phyloP scores from a whole-genome alignment of 108 stramenopile species.

The Cyclostephanos invisitatus region DNA sequence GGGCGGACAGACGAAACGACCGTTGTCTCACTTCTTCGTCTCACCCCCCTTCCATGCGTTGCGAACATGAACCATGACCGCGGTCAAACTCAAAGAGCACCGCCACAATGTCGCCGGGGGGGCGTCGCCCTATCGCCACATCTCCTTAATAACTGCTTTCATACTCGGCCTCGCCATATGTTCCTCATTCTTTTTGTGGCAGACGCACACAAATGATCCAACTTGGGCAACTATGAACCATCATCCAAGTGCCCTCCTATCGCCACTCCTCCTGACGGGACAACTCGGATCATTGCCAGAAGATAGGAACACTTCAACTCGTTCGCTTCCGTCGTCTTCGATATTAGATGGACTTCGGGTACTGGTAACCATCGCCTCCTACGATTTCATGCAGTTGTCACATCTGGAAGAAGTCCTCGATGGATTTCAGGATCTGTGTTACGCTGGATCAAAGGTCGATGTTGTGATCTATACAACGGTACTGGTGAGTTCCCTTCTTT shows the following conservation, averaged over 20 bases:
- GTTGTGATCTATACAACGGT: slow-evolving; percentile 77
- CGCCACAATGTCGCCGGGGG: background rate
- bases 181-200: slow-evolving; percentile 40
- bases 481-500: slow-evolving; percentile 39
- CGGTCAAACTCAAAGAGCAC: background rate
- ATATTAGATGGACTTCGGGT: slow-evolving; percentile 55
- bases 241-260: slow-evolving; percentile 2
- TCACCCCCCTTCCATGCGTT: no score
- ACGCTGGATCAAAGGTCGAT: slow-evolving; percentile 75
- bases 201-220: slow-evolving; percentile 29
- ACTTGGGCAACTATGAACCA: slow-evolving; percentile 4
- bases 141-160: slow-evolving; percentile 26
- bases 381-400: slow-evolving; percentile 78
- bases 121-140: background rate
- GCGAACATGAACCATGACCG: background rate
- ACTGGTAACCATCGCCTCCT: slow-evolving; percentile 79
- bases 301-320: background rate
- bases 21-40: no score
- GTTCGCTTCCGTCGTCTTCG: background rate
- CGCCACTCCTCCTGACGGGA: slow-evolving; percentile 5
- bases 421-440: slow-evolving; percentile 73
- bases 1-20: background rate
- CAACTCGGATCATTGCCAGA: background rate
- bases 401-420: slow-evolving; percentile 86
- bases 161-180: slow-evolving; percentile 29